A percentile compares a stretch with the other conserved stretches of the same genome.
phyloP scores from a whole-genome alignment of 257 asterid genomes.

The Oldenlandia corymbosa region DNA sequence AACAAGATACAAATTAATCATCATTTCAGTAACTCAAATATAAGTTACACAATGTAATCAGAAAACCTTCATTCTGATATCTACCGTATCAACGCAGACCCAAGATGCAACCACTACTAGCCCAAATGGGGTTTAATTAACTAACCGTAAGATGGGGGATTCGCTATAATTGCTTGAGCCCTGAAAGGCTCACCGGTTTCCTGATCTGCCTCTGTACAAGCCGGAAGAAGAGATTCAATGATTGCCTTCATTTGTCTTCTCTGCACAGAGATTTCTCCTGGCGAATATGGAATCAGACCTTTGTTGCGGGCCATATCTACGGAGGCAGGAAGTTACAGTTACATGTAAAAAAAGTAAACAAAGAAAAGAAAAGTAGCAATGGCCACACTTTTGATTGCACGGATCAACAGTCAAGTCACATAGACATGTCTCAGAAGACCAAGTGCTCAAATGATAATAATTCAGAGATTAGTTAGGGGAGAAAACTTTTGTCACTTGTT shows the following conservation, averaged over 20 bases:
- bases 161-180: conserved; percentile 98
- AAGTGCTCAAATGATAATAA: neutral
- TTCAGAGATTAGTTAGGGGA: neutral
- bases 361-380: no score
- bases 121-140: conserved; percentile 8
- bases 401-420: conserved; percentile 9
- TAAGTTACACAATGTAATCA: neutral
- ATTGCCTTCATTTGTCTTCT: conserved; percentile 89
- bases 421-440: neutral
- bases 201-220: conserved; percentile 87
- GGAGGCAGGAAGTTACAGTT: conserved; percentile 8
- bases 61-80: neutral
- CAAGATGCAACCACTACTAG: neutral
- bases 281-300: conserved; percentile 90
- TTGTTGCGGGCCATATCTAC: conserved; percentile 97
- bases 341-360: no score
- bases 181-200: conserved; percentile 71
- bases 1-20: neutral
- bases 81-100: neutral
- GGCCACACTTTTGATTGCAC: neutral
- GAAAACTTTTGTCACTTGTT: neutral
- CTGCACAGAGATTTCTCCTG: conserved; percentile 73
- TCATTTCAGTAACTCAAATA: neutral
- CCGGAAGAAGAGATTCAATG: conserved; percentile 93
- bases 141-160: conserved; percentile 99